phyloP scores from a whole-genome alignment of 345 rosid species.

The Gossypium raimondii region DNA sequence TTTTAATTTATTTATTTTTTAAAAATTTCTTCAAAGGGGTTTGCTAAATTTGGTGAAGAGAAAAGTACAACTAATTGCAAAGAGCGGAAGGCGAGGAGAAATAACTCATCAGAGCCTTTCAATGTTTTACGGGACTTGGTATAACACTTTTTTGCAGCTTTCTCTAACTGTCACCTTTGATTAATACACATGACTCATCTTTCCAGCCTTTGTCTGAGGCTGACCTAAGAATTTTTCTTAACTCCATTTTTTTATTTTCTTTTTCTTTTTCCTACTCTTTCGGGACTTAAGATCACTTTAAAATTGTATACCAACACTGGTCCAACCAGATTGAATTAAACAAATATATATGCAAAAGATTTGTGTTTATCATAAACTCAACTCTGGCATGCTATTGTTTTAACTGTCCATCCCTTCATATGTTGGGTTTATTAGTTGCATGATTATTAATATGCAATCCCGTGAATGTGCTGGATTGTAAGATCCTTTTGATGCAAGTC shows the following conservation, averaged over 20 bases:
- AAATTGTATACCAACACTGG: neutral
- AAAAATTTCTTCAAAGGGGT: neutral
- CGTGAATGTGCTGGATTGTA: neutral
- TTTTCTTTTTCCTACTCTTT: neutral
- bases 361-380: neutral
- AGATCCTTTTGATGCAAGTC: neutral
- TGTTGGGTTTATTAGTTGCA: neutral
- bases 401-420: too few relatives aligned
- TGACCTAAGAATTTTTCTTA: too few relatives aligned
- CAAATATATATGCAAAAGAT: neutral
- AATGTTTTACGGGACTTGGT: slow-evolving; percentile 21
- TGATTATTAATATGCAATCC: neutral
- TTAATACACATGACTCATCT: neutral
- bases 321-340: neutral
- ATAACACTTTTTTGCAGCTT: neutral
- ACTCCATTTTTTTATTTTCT: neutral
- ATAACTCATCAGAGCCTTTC: slow-evolving; percentile 17
- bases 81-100: slow-evolving; percentile 37
- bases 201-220: neutral
- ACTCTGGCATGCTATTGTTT: too few relatives aligned
- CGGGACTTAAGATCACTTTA: neutral
- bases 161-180: neutral
- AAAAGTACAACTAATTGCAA: slow-evolving; percentile 20
- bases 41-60: slow-evolving; percentile 34
- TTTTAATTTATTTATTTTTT: neutral